Base-by-base conservation (phyloP, 805 yeast species). In the Metschnikowia vanudenii region DNA sequence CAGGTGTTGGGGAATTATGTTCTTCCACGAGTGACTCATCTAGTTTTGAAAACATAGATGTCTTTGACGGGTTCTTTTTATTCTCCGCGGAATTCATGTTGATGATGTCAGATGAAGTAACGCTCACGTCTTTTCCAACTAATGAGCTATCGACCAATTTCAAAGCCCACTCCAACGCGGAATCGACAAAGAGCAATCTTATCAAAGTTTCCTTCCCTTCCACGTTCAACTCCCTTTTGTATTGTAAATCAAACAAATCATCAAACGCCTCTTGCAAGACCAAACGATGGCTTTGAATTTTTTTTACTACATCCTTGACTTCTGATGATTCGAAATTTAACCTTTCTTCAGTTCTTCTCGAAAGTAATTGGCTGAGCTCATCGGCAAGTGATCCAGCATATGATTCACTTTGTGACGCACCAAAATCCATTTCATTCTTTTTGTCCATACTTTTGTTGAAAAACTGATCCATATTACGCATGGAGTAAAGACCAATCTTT, bases 121-220 rank as follows among this genome's bases (percentile, higher is more conserved):
- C 13, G 18, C 32, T 38, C 17, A 39, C 52, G 13, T 52, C 58
- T 7, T 45, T 45, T 11, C 59, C 57, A 9, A 53, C 64, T 33
- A 70, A 60, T 1, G 70, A 65, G 22, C 56, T 55, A 50, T 72
- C 76, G 39, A 72, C 65, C 48, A 71, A 60, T 47, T 70, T 69
- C 20, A 78, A 50, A 1, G 80, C 81, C 57, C 84, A 83, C 36
- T 78, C 78, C 45, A 89, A 70, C 9, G 88, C 82, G 14, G 85
- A 79, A 57, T 85, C 90, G 55, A 88, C 70, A 46, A 84, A 79
- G 39, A 84, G 74, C 47, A 88, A 74, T 52, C 91, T 71, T 28
- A 89, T 70, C 35, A 88, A 67, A 16, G 85, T 76, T 60, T 89
- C 96, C 61, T 87, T 86, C 30, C 90, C 95, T 54, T 83, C 82